A percentile compares a stretch with the other conserved stretches of the same genome.
phyloP scores from a whole-genome alignment of 208 protist genomes.

The Crithidia mellificae region DNA sequence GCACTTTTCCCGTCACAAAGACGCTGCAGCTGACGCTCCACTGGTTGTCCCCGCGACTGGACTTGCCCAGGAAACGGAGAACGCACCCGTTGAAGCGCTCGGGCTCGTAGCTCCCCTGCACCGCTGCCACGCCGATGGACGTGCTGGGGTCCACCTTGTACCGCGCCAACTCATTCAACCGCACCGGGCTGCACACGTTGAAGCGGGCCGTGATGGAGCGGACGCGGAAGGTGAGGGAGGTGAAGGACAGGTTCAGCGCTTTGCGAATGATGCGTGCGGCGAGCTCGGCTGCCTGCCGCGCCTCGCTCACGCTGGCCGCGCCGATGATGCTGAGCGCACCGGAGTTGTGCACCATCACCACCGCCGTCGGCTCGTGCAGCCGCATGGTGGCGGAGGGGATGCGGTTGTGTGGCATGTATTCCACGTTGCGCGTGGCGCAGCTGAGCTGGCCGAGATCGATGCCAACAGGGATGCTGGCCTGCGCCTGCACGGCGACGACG shows the following conservation, averaged over 20 bases:
- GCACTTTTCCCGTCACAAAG: constrained; percentile 87
- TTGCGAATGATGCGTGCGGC: constrained; percentile 86
- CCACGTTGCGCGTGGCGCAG: constrained; percentile 85
- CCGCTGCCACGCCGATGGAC: constrained; percentile 40
- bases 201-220: constrained; percentile 85
- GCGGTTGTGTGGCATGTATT: constrained; percentile 75
- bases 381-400: constrained; percentile 78
- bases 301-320: constrained; percentile 71
- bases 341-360: constrained; percentile 76
- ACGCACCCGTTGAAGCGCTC: constrained; percentile 85
- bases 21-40: constrained; percentile 80
- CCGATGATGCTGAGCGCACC: constrained; percentile 81
- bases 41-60: constrained; percentile 40
- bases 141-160: constrained; percentile 36
- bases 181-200: constrained; percentile 78
- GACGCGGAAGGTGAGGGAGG: constrained; percentile 78
- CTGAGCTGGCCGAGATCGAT: constrained; percentile 80
- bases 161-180: constrained; percentile 68
- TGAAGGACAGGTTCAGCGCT: constrained; percentile 61
- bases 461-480: constrained; percentile 70
- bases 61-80: constrained; percentile 64
- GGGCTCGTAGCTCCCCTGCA: constrained; percentile 83
- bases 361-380: constrained; percentile 76
- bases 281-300: constrained; percentile 83
- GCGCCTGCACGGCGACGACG: constrained; percentile 75